Conservation (phyloP, 345 rosid genomes). For the Lenwebbia sp. region DNA sequence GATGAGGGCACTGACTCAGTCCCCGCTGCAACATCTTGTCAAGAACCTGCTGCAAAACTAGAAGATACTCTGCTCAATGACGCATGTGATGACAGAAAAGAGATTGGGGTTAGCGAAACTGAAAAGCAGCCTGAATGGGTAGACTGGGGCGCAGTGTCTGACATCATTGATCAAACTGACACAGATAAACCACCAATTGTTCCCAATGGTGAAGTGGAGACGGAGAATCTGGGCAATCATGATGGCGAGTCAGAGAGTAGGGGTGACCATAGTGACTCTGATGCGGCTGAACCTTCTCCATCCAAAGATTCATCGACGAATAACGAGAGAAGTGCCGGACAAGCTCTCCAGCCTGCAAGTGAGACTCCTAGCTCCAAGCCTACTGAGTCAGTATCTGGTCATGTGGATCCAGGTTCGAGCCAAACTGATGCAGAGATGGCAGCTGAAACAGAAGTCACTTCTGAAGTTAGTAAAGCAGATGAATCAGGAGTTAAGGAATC, state of each 20-base stretch:
- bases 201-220: constrained; percentile 24
- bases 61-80: constrained; percentile 21
- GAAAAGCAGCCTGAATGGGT: constrained; percentile 66
- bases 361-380: constrained; percentile 1
- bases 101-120: constrained; percentile 17
- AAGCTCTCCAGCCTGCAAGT: not conserved
- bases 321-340: not conserved
- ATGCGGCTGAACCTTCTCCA: constrained; percentile 3
- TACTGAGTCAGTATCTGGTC: constrained; percentile 5
- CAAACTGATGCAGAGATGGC: not conserved
- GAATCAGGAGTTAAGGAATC: not conserved
- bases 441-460: not conserved
- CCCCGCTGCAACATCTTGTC: constrained; percentile 41
- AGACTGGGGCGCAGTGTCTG: constrained; percentile 72
- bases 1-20: constrained; percentile 39
- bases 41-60: constrained; percentile 17
- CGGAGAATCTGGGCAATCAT: constrained; percentile 7
- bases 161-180: constrained; percentile 27
- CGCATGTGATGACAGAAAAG: constrained; percentile 25
- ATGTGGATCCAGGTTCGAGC: constrained; percentile 4
- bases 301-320: not conserved
- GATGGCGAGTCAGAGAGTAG: constrained; percentile 9
- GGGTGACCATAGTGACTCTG: constrained; percentile 25
- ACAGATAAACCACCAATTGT: constrained; percentile 18
- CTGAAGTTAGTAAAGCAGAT: not conserved